Conservation (phyloP, 1,284 basidiomycete species). For the Abortiporus biennis region DNA sequence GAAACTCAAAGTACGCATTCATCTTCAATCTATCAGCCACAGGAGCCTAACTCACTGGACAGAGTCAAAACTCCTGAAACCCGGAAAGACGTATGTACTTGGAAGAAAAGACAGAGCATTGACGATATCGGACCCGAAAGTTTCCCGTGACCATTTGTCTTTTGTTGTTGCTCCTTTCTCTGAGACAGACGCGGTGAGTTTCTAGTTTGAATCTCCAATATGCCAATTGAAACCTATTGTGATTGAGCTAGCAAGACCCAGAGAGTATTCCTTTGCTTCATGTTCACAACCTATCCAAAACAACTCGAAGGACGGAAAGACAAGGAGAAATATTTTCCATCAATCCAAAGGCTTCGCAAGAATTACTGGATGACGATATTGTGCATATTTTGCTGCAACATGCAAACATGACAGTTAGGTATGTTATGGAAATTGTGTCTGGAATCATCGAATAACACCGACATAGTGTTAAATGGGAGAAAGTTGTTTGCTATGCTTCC, state of each 20-base stretch:
- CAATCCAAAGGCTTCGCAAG: conserved; percentile 13
- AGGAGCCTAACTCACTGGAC: conserved; percentile 2
- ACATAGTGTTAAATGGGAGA: conserved; percentile 44
- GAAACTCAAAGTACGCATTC: conserved; percentile 33
- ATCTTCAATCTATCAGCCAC: not conserved
- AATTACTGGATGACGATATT: conserved; percentile 44
- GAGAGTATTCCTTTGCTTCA: conserved; percentile 31
- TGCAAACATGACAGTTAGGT: conserved; percentile 27
- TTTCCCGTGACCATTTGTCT: conserved; percentile 53
- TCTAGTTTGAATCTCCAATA: not conserved
- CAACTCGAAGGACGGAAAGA: conserved; percentile 33
- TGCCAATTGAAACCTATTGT: not conserved
- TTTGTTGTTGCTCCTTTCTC: conserved; percentile 47
- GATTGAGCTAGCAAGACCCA: not conserved
- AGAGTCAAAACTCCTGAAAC: conserved; percentile 62
- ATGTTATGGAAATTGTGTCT: not conserved
- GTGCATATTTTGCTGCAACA: conserved; percentile 38
- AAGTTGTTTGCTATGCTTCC: conserved; percentile 44
- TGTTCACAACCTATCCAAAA: conserved; percentile 40
- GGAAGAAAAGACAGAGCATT: conserved; percentile 48
- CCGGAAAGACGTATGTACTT: conserved; percentile 42
- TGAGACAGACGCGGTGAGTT: conserved; percentile 48
- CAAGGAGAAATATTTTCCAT: conserved; percentile 16
- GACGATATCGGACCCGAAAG: conserved; percentile 48
- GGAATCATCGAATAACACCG: conserved; percentile 5